phyloP scores from a whole-genome alignment of 2,329 filamentous ascomycete genomes.

The Ophiostoma tasmaniense region DNA sequence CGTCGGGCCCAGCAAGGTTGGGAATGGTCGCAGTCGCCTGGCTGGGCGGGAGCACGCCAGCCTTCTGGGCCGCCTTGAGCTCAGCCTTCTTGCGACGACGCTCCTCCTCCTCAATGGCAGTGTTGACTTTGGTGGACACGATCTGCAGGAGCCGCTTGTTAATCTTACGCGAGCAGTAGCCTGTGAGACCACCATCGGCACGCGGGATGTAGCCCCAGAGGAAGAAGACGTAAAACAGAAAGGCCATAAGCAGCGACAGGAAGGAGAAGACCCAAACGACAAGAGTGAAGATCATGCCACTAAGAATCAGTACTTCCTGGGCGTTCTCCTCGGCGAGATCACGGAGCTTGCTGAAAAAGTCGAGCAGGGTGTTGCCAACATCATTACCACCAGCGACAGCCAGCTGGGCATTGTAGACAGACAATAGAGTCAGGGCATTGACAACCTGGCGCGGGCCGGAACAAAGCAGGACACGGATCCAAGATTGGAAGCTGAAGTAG shows the following conservation, averaged over 20 bases:
- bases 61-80: constrained; percentile 43
- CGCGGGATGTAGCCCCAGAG: constrained; percentile 86
- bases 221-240: constrained; percentile 77
- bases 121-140: constrained; percentile 78
- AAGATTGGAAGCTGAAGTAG: constrained; percentile 71
- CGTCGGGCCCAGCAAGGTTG: constrained; percentile 32
- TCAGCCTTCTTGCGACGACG: constrained; percentile 47
- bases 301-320: constrained; percentile 73
- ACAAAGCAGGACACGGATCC: constrained; percentile 81
- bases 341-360: constrained; percentile 78
- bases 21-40: constrained; percentile 60
- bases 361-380: constrained; percentile 55
- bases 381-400: constrained; percentile 45
- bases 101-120: constrained; percentile 73
- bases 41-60: constrained; percentile 42
- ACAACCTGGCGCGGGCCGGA: constrained; percentile 87
- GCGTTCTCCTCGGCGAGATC: constrained; percentile 63
- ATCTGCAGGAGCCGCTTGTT: constrained; percentile 78
- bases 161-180: constrained; percentile 87
- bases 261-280: constrained; percentile 81
- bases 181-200: constrained; percentile 67
- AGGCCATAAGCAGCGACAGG: constrained; percentile 63
- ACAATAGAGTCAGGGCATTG: constrained; percentile 81
- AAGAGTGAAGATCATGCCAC: constrained; percentile 86
- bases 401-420: constrained; percentile 69